A percentile compares a stretch with the other conserved stretches of the same genome.
These are phyloP conservation scores for Aeschynomene evenia DNA, from an alignment of 306 rosid genomes.

Conservation along the genomic window DNA sequence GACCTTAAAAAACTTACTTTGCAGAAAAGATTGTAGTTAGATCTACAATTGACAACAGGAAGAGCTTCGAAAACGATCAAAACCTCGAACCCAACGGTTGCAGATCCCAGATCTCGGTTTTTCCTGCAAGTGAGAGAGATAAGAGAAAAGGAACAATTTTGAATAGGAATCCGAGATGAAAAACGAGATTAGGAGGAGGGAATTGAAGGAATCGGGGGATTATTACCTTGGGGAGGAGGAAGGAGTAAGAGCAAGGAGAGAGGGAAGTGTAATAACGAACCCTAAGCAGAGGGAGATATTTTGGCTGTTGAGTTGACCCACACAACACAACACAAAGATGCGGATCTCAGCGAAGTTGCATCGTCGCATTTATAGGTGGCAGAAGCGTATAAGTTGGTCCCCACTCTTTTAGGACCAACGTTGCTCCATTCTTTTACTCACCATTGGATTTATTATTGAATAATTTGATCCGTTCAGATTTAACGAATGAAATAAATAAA, in stretches of 20 bases:
- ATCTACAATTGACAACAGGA: slow-evolving; percentile 33
- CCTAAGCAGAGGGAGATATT: slow-evolving; percentile 42
- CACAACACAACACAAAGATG: background rate
- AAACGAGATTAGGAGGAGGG: background rate
- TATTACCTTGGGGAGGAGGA: slow-evolving; percentile 35
- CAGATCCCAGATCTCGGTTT: slow-evolving; percentile 34
- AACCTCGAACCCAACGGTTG: background rate
- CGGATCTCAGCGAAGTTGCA: background rate
- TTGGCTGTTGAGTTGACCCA: slow-evolving; percentile 32
- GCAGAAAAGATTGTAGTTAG: slow-evolving; percentile 27
- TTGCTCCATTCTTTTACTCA: too few species aligned
- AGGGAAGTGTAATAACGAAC: slow-evolving; percentile 48
- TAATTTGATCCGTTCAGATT: too few species aligned
- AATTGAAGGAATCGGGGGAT: slow-evolving; percentile 3
- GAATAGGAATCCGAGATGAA: background rate
- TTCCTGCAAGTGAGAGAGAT: slow-evolving; percentile 6
- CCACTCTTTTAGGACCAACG: too few species aligned
- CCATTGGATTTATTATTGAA: too few species aligned
- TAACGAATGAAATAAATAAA: too few species aligned
- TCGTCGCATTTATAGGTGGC: background rate
- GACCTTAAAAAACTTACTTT: background rate
- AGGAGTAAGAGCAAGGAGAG: background rate
- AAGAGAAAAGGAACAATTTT: slow-evolving; percentile 2
- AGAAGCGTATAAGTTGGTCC: too few species aligned
- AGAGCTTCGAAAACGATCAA: background rate